These are phyloP conservation scores for Neoscytalidium dimidiatum DNA, from an alignment of 2,329 filamentous ascomycete genomes.

Conservation along the genomic window DNA sequence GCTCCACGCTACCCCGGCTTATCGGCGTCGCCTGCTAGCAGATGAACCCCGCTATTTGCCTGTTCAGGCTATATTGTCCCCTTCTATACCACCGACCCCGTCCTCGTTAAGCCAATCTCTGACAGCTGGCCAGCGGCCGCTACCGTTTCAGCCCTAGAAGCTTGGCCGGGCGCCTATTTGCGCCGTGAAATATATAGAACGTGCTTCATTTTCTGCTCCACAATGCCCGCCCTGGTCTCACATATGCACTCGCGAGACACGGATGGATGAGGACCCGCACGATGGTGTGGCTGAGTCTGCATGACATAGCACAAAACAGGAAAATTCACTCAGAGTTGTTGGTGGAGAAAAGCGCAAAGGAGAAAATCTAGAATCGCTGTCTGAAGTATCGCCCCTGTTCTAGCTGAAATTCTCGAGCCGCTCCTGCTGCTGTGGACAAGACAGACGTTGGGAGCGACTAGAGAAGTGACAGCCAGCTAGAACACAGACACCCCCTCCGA, in stretches of 20 bases:
- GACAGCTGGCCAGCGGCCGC: background rate
- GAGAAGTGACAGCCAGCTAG: background rate
- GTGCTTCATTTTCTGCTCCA: conserved; percentile 8
- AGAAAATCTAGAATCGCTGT: background rate
- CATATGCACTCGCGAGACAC: background rate
- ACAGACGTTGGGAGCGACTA: background rate
- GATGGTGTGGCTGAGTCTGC: background rate
- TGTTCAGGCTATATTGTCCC: background rate
- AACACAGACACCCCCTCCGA: background rate
- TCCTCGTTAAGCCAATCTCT: background rate
- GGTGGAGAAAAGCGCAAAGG: background rate
- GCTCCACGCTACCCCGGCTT: background rate
- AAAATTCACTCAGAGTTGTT: background rate
- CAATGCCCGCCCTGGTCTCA: conserved; percentile 14
- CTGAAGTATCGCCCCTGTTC: background rate
- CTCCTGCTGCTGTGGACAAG: background rate
- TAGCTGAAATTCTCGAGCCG: background rate
- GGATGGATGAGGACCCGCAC: background rate
- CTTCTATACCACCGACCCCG: background rate
- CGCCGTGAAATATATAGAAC: background rate
- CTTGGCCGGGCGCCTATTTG: background rate
- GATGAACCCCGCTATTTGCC: background rate
- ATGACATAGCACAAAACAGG: no score
- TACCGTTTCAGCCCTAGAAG: conserved; percentile 8
- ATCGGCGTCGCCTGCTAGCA: background rate